Conservation (phyloP, 2,329 filamentous ascomycete species). For the Botrytis elliptica region DNA sequence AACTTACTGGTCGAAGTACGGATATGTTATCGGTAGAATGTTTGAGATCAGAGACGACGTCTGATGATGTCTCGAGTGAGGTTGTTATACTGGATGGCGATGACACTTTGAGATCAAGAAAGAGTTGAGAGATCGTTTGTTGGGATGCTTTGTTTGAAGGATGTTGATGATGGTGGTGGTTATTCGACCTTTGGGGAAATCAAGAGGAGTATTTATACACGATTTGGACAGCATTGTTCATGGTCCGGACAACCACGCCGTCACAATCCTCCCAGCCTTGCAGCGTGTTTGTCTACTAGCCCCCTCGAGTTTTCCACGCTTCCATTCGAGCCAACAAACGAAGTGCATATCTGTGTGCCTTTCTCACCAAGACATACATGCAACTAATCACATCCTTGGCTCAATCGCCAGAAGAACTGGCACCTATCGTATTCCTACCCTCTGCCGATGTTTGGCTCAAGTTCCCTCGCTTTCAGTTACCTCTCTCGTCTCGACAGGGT, state of each 20-base stretch:
- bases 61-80: conserved; percentile 5
- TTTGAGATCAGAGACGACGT: conserved; percentile 3
- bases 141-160: conserved; percentile 21
- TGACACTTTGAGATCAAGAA: conserved; percentile 27
- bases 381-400: conserved; percentile 20
- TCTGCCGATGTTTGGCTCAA: conserved; percentile 20
- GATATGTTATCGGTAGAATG: conserved; percentile 16
- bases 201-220: conserved; percentile 34
- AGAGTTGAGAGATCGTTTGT: conserved; percentile 26
- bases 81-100: conserved; percentile 17
- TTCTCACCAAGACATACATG: conserved; percentile 22
- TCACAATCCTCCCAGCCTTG: conserved; percentile 22
- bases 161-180: conserved; percentile 30
- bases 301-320: conserved; percentile 19
- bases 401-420: conserved; percentile 6
- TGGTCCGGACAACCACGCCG: conserved; percentile 18
- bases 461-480: conserved; percentile 12
- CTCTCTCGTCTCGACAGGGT: conserved; percentile 29
- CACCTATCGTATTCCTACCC: conserved; percentile 21
- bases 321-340: conserved; percentile 31
- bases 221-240: conserved; percentile 13
- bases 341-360: conserved; percentile 32
- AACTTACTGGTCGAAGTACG: conserved; percentile 33
- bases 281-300: conserved; percentile 18
- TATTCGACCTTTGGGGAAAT: conserved; percentile 20